These are phyloP conservation scores for Fagopyrum tataricum DNA, from an alignment of 148 eudicot genomes.

Conservation along the genomic window DNA sequence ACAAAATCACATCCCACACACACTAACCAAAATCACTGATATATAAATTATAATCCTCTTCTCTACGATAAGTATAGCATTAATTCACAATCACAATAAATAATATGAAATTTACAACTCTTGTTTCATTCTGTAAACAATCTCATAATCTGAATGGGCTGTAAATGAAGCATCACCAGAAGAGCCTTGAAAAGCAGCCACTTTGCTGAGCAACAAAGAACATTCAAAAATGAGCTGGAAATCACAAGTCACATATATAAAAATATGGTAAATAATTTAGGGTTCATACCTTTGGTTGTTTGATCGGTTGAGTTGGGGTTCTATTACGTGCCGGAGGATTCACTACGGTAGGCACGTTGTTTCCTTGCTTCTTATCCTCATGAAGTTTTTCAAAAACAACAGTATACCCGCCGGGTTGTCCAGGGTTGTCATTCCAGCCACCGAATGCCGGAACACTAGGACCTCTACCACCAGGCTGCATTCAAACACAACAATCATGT, in stretches of 20 bases:
- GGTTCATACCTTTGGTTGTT: background rate
- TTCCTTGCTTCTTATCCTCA: constrained; percentile 1
- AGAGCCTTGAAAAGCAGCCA: constrained; percentile 1
- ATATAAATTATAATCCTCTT: background rate
- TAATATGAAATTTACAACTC: constrained; percentile 4
- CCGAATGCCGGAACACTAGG: background rate
- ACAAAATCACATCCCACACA: background rate
- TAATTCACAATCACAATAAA: background rate
- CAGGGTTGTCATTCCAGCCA: background rate
- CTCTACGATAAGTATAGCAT: background rate
- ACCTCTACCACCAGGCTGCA: background rate
- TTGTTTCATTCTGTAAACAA: background rate
- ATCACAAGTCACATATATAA: background rate
- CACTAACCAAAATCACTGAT: background rate
- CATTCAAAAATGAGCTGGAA: background rate
- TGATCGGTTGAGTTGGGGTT: background rate
- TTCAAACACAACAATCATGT: background rate
- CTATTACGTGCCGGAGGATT: background rate
- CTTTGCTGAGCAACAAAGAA: constrained; percentile 1
- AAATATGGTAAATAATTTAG: background rate
- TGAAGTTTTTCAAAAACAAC: constrained; percentile 6
- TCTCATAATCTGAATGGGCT: background rate
- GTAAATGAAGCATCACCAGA: background rate
- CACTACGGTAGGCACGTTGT: background rate
- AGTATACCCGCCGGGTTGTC: constrained; percentile 2